These are phyloP conservation scores for Durio zibethinus DNA, from an alignment of 345 rosid genomes.

Conservation along the genomic window DNA sequence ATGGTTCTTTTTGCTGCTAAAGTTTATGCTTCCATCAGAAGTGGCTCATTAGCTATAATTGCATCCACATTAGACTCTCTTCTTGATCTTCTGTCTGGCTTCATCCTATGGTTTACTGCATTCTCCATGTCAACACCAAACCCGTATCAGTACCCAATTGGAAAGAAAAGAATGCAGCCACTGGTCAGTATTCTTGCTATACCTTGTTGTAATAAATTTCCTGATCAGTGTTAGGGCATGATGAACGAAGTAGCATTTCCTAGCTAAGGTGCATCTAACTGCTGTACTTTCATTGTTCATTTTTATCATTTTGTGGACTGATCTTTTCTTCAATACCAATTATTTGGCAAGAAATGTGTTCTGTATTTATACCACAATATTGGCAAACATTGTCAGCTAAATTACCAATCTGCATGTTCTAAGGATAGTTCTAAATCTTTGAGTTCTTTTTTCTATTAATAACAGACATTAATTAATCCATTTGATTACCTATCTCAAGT, in stretches of 20 bases:
- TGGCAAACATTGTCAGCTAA: not conserved
- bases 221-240: not conserved
- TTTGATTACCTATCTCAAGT: not conserved
- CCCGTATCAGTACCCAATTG: constrained; percentile 94
- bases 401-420: not conserved
- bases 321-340: not conserved
- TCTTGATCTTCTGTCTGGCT: constrained; percentile 97
- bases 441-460: not conserved
- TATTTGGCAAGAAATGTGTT: not conserved
- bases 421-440: not conserved
- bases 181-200: constrained; percentile 54
- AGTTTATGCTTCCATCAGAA: constrained; percentile 84
- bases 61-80: constrained; percentile 98
- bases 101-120: constrained; percentile 98
- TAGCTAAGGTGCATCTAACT: not conserved
- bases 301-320: not conserved
- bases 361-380: not conserved
- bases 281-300: not conserved
- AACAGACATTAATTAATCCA: not conserved
- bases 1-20: constrained; percentile 92
- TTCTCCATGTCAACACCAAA: constrained; percentile 96
- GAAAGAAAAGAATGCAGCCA: constrained; percentile 98
- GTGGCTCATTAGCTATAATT: constrained; percentile 93
- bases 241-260: not conserved
- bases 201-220: not conserved